phyloP scores from a whole-genome alignment of 805 yeast species.

The Kazachstania psychrophila region DNA sequence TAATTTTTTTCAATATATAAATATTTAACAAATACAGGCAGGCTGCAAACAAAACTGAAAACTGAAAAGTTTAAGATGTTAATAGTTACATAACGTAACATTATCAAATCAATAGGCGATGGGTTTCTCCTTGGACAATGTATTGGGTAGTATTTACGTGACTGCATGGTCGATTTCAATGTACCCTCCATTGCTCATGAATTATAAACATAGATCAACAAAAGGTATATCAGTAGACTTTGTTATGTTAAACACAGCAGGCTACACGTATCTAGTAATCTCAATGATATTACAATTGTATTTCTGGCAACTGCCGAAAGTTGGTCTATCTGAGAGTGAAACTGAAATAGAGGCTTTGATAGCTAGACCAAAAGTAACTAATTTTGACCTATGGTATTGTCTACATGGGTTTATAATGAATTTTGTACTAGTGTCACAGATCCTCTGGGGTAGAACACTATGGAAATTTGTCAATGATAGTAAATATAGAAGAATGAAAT shows the following conservation, averaged over 20 bases:
- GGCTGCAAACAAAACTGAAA: too few relatives aligned
- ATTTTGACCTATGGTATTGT: slow-evolving; percentile 40
- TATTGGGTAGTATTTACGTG: slow-evolving; percentile 33
- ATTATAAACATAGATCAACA: slow-evolving; percentile 33
- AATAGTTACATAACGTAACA: too few relatives aligned
- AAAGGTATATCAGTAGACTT: slow-evolving; percentile 45
- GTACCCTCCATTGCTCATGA: slow-evolving; percentile 40
- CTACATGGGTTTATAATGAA: slow-evolving; percentile 39
- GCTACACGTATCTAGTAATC: slow-evolving; percentile 36
- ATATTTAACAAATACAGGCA: too few relatives aligned
- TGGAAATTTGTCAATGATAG: slow-evolving; percentile 30
- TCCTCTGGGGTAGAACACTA: slow-evolving; percentile 27
- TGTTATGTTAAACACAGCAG: slow-evolving; percentile 37
- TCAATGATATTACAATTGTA: slow-evolving; percentile 38
- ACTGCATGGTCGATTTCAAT: slow-evolving; percentile 40
- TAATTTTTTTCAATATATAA: too few relatives aligned
- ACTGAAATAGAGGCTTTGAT: slow-evolving; percentile 5
- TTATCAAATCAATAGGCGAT: too few relatives aligned
- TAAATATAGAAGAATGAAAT: slow-evolving; percentile 17
- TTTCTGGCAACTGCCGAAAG: too few relatives aligned
- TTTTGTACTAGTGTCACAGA: slow-evolving; percentile 34
- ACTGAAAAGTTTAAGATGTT: too few relatives aligned
- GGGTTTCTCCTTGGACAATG: slow-evolving; percentile 12
- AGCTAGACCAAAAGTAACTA: slow-evolving; percentile 33
- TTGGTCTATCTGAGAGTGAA: too few relatives aligned